These are phyloP conservation scores for Kwoniella dendrophila DNA, from an alignment of 768 basidiomycete genomes.

Conservation along the genomic window DNA sequence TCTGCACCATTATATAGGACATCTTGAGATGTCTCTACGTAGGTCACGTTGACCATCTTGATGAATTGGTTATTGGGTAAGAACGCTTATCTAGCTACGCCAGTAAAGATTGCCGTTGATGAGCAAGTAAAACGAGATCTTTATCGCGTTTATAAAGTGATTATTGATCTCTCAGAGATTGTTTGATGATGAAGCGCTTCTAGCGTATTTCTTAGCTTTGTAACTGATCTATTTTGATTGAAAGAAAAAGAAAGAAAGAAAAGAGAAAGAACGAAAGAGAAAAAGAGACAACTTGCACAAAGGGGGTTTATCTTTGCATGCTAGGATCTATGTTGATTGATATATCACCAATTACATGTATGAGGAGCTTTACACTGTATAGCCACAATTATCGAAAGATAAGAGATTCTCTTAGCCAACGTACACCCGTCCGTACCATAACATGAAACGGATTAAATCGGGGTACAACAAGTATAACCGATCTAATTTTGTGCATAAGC, in stretches of 20 bases:
- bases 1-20: constrained; percentile 44
- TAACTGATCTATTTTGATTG: neutral
- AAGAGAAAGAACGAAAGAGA: neutral
- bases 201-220: neutral
- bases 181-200: neutral
- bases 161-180: neutral
- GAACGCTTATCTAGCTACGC: neutral
- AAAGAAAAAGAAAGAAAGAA: neutral
- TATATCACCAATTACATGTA: too few relatives aligned
- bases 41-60: constrained; percentile 53
- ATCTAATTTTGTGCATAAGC: too few relatives aligned
- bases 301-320: neutral
- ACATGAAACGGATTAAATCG: constrained; percentile 7
- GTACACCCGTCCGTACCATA: too few relatives aligned
- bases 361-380: too few relatives aligned
- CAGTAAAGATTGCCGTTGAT: too few relatives aligned
- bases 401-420: too few relatives aligned
- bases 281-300: neutral
- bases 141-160: neutral
- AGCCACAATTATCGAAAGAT: too few relatives aligned
- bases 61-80: neutral
- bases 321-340: too few relatives aligned
- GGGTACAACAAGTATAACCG: too few relatives aligned
- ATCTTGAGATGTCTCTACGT: constrained; percentile 44
- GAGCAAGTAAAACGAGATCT: neutral